phyloP scores from a whole-genome alignment of 2,329 filamentous ascomycete genomes.

The Ambrosiella beaveri region DNA sequence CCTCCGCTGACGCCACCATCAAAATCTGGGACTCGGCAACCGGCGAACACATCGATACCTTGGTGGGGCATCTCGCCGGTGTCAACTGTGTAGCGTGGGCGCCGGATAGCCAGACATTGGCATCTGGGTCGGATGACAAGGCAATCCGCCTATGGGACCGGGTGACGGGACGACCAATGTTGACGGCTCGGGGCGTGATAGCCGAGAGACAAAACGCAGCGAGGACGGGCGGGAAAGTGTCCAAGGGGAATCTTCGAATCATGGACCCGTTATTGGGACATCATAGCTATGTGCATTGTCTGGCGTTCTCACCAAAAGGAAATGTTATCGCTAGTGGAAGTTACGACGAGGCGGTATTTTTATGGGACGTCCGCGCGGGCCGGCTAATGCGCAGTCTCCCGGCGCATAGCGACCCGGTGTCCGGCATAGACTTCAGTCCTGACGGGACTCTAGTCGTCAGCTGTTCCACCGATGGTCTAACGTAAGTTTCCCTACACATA shows the following conservation, averaged over 20 bases:
- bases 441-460: conserved; percentile 87
- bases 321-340: conserved; percentile 92
- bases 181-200: conserved; percentile 24
- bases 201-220: conserved; percentile 12
- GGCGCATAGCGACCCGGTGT: conserved; percentile 87
- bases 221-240: conserved; percentile 17
- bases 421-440: conserved; percentile 78
- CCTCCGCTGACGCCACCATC: conserved; percentile 75
- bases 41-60: conserved; percentile 66
- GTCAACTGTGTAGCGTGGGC: conserved; percentile 90
- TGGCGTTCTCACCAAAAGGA: conserved; percentile 93
- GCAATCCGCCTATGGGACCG: conserved; percentile 83
- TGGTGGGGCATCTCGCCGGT: conserved; percentile 85
- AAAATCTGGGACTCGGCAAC: conserved; percentile 77
- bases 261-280: conserved; percentile 58
- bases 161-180: conserved; percentile 39
- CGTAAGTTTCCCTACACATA: conserved; percentile 33
- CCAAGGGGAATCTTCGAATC: conserved; percentile 17
- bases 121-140: conserved; percentile 91
- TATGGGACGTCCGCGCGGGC: conserved; percentile 88
- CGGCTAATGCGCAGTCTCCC: conserved; percentile 78
- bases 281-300: conserved; percentile 87
- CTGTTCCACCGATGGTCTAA: conserved; percentile 79
- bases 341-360: conserved; percentile 90
- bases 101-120: conserved; percentile 71